Conservation (phyloP, 257 asterid genomes). For the Echites panduratus region DNA sequence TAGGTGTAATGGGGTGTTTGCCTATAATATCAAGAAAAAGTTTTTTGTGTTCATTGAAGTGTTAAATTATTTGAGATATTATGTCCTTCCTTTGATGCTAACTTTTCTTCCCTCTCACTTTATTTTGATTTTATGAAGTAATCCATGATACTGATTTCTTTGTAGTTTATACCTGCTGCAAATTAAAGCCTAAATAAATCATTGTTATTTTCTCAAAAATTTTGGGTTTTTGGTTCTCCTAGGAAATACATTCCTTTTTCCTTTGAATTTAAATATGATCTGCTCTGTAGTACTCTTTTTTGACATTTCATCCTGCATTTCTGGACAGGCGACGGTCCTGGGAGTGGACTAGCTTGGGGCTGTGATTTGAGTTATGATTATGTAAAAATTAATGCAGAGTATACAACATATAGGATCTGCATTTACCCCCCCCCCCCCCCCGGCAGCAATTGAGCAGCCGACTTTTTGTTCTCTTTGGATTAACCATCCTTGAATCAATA, state of each 20-base stretch:
- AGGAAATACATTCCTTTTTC: not conserved
- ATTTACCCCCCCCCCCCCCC: too few relatives aligned
- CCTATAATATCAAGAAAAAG: not conserved
- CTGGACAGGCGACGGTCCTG: constrained; percentile 66
- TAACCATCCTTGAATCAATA: not conserved
- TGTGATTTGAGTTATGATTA: constrained; percentile 92
- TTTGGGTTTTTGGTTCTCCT: not conserved
- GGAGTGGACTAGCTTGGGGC: constrained; percentile 90
- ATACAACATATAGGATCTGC: constrained; percentile 43
- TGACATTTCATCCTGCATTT: not conserved
- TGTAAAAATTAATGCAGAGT: constrained; percentile 87
- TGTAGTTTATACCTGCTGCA: too few relatives aligned
- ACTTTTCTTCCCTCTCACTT: not conserved
- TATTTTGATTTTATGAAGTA: not conserved
- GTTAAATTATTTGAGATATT: not conserved
- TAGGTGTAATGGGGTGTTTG: not conserved
- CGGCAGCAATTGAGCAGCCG: not conserved
- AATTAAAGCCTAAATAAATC: not conserved
- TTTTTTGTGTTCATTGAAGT: not conserved
- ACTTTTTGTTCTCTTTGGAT: too few relatives aligned
- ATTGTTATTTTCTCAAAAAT: not conserved
- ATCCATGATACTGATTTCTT: not conserved
- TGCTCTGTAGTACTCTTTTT: not conserved
- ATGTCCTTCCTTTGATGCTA: not conserved
- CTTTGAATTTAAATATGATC: not conserved